Percentiles rank a stretch among this genome's conserved stretches.
phyloP scores from a whole-genome alignment of 805 yeast species.

The Zygosaccharomyces bisporus region DNA sequence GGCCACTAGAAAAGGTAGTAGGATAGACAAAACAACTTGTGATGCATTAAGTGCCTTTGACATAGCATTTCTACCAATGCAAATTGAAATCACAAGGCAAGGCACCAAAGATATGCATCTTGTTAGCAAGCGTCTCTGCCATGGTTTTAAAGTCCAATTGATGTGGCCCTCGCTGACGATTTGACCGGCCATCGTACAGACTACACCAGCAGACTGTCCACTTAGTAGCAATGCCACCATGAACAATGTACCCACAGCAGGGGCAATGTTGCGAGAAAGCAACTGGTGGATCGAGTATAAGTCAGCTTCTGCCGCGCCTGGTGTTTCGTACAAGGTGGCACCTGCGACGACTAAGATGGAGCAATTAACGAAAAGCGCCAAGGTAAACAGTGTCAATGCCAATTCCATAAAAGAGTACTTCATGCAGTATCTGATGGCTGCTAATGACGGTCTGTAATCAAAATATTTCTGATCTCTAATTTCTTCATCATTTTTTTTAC shows the following conservation, averaged over 20 bases:
- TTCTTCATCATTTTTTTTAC: conserved; percentile 20
- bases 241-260: conserved; percentile 77
- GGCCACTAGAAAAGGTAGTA: conserved; percentile 79
- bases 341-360: conserved; percentile 83
- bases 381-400: conserved; percentile 62
- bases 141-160: conserved; percentile 75
- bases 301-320: conserved; percentile 75
- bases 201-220: conserved; percentile 89
- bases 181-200: conserved; percentile 91
- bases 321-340: conserved; percentile 64
- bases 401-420: conserved; percentile 71
- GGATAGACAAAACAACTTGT: conserved; percentile 77
- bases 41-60: conserved; percentile 73
- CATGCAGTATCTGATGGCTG: conserved; percentile 70
- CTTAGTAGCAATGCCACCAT: conserved; percentile 79
- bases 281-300: conserved; percentile 70
- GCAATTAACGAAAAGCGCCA: conserved; percentile 83
- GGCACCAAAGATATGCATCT: conserved; percentile 78
- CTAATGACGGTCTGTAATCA: conserved; percentile 62
- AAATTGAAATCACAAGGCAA: conserved; percentile 65
- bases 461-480: conserved; percentile 41
- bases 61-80: conserved; percentile 71
- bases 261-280: conserved; percentile 57
- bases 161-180: conserved; percentile 89
- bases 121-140: conserved; percentile 75